Base-by-base conservation (phyloP, 2,329 filamentous ascomycete species). In the Tolypocladium capitatum region DNA sequence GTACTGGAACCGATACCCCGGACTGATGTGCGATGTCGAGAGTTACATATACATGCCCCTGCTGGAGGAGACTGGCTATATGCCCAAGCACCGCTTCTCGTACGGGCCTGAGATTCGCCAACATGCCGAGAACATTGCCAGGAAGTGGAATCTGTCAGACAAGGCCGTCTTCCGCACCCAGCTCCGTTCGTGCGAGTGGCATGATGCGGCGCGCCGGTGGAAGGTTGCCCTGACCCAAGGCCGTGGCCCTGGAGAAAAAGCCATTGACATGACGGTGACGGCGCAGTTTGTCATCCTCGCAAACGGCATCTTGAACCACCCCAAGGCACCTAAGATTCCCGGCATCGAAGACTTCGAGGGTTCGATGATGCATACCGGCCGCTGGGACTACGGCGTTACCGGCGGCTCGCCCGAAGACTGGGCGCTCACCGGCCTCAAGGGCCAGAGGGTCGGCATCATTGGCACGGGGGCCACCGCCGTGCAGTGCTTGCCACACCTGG, bases 11-110 rank as follows among this genome's bases (percentile, higher is more conserved):
- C 60, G 70, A 0, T 76, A 73, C 48, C 71, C 72, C 0, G 72
- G 70, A 0, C 56, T 73, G 8, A 65, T 67, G 52, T 82, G 78
- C 55, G 79, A 83, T 54, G 62, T 79, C 3, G 79, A 83, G 59
- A 68, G 69, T 46, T 80, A 76, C 53, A 65, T 70, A n/a, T 83
- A 82, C 54, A 60, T 81, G 61, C 77, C 78, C 4, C 60, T 80
- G 13, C 66, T 82, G 2, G 78, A 82, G 50, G 76, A 81, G 58
- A 78, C 68, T 2, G 72, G 71, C 0, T 80, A 78, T 55, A 70
- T 80, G 57, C 80, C 79, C 0, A 72, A 64, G 16, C 64, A 74
- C 40, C 67, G 68, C 38, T 76, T 74, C 51, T 61, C 68, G 0
- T 60, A 60, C 10, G 72, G 68, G 0, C 53, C 59, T 3, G 73